Base-by-base conservation (phyloP, 495 filamentous ascomycete species). In the Penicillium alfredii region DNA sequence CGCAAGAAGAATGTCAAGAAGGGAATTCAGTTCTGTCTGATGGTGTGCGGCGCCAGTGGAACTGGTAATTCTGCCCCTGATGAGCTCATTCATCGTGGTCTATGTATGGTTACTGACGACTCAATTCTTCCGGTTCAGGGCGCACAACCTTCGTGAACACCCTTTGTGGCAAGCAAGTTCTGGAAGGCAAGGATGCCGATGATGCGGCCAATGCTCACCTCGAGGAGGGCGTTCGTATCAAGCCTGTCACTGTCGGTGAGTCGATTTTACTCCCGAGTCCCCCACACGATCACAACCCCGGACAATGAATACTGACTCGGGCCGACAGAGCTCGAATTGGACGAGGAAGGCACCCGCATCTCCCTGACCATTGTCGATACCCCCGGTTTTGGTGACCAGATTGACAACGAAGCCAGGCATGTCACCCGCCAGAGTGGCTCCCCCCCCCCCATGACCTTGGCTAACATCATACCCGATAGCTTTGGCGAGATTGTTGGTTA, bases 1-100 rank as follows among this genome's bases (percentile, higher is more conserved):
- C 82, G 88, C 60, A 98, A 98, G 89, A 98, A 98, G 80, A 96
- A 97, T 76, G 90, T 97, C 69, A 98, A 98, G 84, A 98, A 97
- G 82, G 92, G 92, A 49, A 96, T 98, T 57, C 93, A 97, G 75
- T 98, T 98, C 74, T 97, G 90, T 71, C 61, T 98, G 81, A 98
- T 98, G 92, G 92, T 98, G 51, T 97, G 93, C 63, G 92, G 92
- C 69, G 90, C 92, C 57, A 95, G 89, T 51, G 92, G 92, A 64
- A 97, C 92, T 63, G 89, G 89, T 96, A 78, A 51, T 78, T 70
- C 40, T 29, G 28, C 13, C 44, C 12, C 9, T 4, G 17, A 26
- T 37, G 20, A n/a, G n/a, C n/a, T n/a, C n/a, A n/a, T n/a, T n/a
- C n/a, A n/a, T n/a, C n/a, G n/a, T n/a, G n/a, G n/a, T n/a, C n/a